phyloP scores from a whole-genome alignment of 139 green algal genomes.

The Chlamydomonas incerta region DNA sequence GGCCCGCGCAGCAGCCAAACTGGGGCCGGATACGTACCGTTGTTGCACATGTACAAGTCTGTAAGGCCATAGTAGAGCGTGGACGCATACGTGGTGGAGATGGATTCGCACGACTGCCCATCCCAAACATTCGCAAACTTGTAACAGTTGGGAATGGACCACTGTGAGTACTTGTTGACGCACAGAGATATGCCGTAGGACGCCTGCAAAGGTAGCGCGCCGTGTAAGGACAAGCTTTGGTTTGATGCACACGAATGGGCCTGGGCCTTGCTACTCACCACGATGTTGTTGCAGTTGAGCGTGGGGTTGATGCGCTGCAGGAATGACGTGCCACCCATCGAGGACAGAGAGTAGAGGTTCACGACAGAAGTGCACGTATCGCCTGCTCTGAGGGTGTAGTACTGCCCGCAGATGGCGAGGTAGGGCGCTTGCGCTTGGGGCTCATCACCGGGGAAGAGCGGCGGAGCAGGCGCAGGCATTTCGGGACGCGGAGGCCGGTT shows the following conservation, averaged over 20 bases:
- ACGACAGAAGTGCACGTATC: background rate
- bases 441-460: background rate
- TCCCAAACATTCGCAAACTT: background rate
- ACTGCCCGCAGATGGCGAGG: background rate
- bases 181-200: background rate
- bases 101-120: background rate
- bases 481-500: background rate
- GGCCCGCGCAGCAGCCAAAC: too few species aligned
- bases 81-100: background rate
- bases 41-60: background rate
- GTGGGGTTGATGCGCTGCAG: background rate
- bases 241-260: too few species aligned
- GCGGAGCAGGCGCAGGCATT: background rate
- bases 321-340: background rate
- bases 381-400: background rate
- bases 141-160: background rate
- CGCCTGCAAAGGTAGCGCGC: background rate
- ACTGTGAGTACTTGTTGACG: constrained; percentile 2
- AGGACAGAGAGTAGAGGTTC: background rate
- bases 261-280: background rate
- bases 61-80: background rate
- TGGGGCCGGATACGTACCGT: too few species aligned
- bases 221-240: background rate
- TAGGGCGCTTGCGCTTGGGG: too few species aligned
- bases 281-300: background rate